These are phyloP conservation scores for Geum urbanum DNA, from an alignment of 306 rosid genomes.

Conservation along the genomic window DNA sequence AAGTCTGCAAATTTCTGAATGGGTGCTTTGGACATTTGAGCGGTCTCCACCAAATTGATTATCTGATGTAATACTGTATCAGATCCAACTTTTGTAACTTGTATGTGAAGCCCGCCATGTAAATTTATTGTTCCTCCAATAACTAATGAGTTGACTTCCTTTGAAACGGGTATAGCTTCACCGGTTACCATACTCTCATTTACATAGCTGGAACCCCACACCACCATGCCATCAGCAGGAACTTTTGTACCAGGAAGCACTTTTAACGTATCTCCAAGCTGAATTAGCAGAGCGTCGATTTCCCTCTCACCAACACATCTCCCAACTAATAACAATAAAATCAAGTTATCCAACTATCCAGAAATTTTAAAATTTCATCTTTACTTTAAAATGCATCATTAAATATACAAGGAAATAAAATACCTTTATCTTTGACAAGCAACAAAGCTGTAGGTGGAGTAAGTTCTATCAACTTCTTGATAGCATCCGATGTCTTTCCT, in stretches of 20 bases:
- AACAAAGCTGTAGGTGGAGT: constrained; percentile 79
- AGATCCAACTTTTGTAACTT: constrained; percentile 88
- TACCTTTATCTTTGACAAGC: constrained; percentile 80
- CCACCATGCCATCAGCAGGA: constrained; percentile 85
- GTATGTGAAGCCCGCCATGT: constrained; percentile 77
- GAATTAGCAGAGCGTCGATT: constrained; percentile 84
- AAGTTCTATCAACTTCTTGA: constrained; percentile 91
- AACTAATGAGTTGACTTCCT: constrained; percentile 64
- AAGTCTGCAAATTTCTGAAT: constrained; percentile 99
- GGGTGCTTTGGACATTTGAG: constrained; percentile 99
- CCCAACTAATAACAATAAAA: constrained; percentile 48
- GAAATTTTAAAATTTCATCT: neutral
- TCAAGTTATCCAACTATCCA: constrained; percentile 3
- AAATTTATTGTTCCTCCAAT: constrained; percentile 94
- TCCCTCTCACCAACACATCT: constrained; percentile 67
- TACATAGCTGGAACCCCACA: constrained; percentile 88
- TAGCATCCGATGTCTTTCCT: constrained; percentile 99
- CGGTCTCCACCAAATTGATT: constrained; percentile 93
- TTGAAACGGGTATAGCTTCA: constrained; percentile 72
- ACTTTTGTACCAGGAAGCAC: constrained; percentile 92
- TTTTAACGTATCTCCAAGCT: constrained; percentile 78
- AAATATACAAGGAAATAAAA: neutral
- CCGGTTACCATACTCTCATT: constrained; percentile 99
- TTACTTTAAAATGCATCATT: neutral
- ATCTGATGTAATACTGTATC: constrained; percentile 93